Percentiles rank a stretch among this genome's conserved stretches.
Evolutionary conservation across 768 basidiomycete genomes (phyloP).

Genomic region (Macrolepiota albuminosa): DNA sequence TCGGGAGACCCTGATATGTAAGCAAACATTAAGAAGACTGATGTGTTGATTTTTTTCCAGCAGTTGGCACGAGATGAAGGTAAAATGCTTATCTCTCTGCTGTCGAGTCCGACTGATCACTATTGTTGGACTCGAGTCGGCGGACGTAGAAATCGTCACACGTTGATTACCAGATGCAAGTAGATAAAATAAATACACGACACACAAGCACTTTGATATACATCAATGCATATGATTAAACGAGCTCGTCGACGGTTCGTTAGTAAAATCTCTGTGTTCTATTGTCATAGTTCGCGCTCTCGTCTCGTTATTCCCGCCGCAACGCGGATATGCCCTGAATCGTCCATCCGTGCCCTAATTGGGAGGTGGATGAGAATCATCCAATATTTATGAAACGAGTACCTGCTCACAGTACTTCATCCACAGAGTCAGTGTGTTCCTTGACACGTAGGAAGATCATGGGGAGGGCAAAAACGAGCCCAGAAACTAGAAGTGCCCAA

Average conservation of each 20-base stretch:
- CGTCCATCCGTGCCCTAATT: slow-evolving; percentile 39
- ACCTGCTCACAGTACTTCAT: slow-evolving; percentile 45
- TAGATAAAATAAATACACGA: neutral
- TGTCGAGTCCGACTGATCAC: neutral
- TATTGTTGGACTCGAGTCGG: neutral
- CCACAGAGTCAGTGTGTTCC: slow-evolving; percentile 48
- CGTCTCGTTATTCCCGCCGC: neutral
- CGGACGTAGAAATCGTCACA: neutral
- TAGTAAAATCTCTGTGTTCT: neutral
- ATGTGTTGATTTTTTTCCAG: too few species aligned
- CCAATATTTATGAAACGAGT: neutral
- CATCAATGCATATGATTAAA: neutral
- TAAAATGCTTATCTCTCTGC: neutral
- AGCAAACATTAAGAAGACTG: too few species aligned
- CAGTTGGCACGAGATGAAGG: neutral
- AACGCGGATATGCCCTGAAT: slow-evolving; percentile 28
- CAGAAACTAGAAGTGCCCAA: slow-evolving; percentile 64
- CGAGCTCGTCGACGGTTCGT: neutral
- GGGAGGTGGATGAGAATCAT: neutral
- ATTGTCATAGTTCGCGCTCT: neutral
- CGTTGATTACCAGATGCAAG: neutral
- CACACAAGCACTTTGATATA: neutral
- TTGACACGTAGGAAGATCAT: slow-evolving; percentile 72
- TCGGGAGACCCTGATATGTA: too few species aligned
- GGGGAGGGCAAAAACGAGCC: slow-evolving; percentile 62